Percentiles rank a stretch among this genome's conserved stretches.
phyloP scores from a whole-genome alignment of 2,329 filamentous ascomycete species.

The Zasmidium citrigriseum region DNA sequence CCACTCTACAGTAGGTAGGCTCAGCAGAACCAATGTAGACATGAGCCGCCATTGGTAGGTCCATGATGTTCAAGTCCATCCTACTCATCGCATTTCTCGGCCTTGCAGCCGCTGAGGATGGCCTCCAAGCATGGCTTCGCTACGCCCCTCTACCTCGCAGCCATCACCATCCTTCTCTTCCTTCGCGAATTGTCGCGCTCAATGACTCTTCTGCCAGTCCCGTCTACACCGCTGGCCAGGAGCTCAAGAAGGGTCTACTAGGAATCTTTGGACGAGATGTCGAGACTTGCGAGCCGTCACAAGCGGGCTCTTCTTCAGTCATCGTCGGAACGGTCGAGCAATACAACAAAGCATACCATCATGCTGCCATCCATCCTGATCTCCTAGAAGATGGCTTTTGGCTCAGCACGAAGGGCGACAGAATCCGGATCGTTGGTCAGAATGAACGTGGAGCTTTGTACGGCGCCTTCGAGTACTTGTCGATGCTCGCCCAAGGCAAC shows the following conservation, averaged over 20 bases:
- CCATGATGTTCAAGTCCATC: background rate
- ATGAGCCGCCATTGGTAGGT: background rate
- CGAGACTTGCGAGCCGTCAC: conserved; percentile 32
- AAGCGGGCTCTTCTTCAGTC: conserved; percentile 38
- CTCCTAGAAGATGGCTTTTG: conserved; percentile 63
- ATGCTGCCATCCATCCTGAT: conserved; percentile 19
- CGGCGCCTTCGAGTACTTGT: conserved; percentile 69
- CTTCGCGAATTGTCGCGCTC: conserved; percentile 54
- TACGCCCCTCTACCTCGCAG: conserved; percentile 57
- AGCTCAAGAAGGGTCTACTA: conserved; percentile 56
- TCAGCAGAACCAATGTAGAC: too few relatives aligned
- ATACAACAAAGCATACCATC: conserved; percentile 39
- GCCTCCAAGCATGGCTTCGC: conserved; percentile 64
- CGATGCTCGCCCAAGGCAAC: conserved; percentile 62
- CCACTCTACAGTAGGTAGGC: background rate
- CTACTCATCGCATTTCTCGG: conserved; percentile 14
- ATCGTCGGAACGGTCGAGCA: conserved; percentile 53
- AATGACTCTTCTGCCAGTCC: conserved; percentile 54
- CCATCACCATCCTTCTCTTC: conserved; percentile 55
- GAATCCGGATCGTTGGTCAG: conserved; percentile 61
- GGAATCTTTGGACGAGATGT: conserved; percentile 55
- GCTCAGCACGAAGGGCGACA: conserved; percentile 50
- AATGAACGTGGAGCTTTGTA: conserved; percentile 70
- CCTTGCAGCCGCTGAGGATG: conserved; percentile 58
- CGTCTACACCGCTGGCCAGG: conserved; percentile 58